Base-by-base conservation (phyloP, 2,329 filamentous ascomycete species). In the Botrytis deweyae region DNA sequence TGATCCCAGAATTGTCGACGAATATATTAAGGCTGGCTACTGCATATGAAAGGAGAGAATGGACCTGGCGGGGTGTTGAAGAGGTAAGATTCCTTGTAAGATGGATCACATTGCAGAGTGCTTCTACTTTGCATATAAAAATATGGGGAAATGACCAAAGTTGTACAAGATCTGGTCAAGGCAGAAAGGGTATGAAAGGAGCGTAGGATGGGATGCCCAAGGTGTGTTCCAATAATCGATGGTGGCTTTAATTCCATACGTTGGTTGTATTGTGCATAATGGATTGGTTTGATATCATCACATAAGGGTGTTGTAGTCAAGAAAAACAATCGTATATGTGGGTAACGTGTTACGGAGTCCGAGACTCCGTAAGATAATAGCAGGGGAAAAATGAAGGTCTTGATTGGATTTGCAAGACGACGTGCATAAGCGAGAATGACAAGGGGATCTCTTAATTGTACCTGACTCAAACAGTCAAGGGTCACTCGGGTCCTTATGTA, bases 71-170 rank as follows among this genome's bases (percentile, higher is more conserved):
- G 20, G 36, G 44, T 36, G 20, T 5, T 58, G 18, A 33, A 44
- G 66, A 42, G 49, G 49, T 38, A 42, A 33, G 49, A 42, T 42
- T 42, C 62, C 69, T 72, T 40, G 49, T 44, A 49, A 46, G 25
- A 59, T 68, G 42, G 40, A 72, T 72, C 71, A 72, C 70, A 46
- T 59, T 72, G 62, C 38, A 68, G 70, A 58, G n/a, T 33, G 66
- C 25, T 42, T 69, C 29, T 33, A n/a, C 63, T 59, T 46, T 69
- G 71, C 71, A 72, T 49, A 52, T 25, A 55, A 38, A 44, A 58
- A 66, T 72, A 68, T 72, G 71, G 71, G 40, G 71, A 72, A 59
- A 72, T 72, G 71, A 72, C 63, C 40, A 58, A 18, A 42, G 40
- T 44, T n/a, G 62, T 49, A 40, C 52, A 72, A 49, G 40, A 68